phyloP scores from a whole-genome alignment of 495 filamentous ascomycete species.

The Neurospora sp. region DNA sequence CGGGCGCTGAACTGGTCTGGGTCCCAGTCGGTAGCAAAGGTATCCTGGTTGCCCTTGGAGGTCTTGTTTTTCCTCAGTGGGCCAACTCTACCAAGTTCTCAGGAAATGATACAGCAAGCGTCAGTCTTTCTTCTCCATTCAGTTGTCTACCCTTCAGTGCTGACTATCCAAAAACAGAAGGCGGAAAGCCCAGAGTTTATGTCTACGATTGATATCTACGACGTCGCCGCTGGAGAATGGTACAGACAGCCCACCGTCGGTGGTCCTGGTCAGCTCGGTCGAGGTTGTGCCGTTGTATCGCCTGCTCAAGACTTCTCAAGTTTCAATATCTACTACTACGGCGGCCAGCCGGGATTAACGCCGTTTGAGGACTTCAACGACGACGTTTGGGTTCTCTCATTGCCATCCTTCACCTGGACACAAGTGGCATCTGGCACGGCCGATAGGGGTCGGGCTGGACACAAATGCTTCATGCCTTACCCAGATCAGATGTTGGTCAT shows the following conservation, averaged over 20 bases:
- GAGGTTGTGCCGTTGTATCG: constrained; percentile 58
- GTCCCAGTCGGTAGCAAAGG: constrained; percentile 55
- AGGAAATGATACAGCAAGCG: constrained; percentile 32
- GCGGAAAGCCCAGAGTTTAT: constrained; percentile 50
- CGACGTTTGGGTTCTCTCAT: constrained; percentile 63
- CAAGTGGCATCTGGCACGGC: constrained; percentile 40
- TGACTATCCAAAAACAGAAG: constrained; percentile 21
- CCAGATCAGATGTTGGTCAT: constrained; percentile 65
- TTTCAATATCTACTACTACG: constrained; percentile 69
- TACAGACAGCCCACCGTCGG: constrained; percentile 53
- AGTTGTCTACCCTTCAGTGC: neutral
- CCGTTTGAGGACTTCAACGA: constrained; percentile 33
- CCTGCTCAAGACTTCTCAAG: constrained; percentile 51
- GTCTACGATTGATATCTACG: constrained; percentile 57
- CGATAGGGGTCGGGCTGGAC: constrained; percentile 44
- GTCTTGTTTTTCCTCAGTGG: constrained; percentile 47
- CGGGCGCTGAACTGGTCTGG: constrained; percentile 59
- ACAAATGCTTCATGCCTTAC: constrained; percentile 58
- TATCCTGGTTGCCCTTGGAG: constrained; percentile 56
- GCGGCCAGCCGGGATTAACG: constrained; percentile 37
- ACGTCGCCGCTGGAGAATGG: constrained; percentile 47
- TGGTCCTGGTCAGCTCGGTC: constrained; percentile 46
- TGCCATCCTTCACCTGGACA: constrained; percentile 72
- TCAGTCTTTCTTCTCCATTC: constrained; percentile 14
- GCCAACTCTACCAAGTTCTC: constrained; percentile 16